Percentiles rank a stretch among this genome's conserved stretches.
phyloP scores from a whole-genome alignment of 2,329 filamentous ascomycete species.

The Epichloe scottii region DNA sequence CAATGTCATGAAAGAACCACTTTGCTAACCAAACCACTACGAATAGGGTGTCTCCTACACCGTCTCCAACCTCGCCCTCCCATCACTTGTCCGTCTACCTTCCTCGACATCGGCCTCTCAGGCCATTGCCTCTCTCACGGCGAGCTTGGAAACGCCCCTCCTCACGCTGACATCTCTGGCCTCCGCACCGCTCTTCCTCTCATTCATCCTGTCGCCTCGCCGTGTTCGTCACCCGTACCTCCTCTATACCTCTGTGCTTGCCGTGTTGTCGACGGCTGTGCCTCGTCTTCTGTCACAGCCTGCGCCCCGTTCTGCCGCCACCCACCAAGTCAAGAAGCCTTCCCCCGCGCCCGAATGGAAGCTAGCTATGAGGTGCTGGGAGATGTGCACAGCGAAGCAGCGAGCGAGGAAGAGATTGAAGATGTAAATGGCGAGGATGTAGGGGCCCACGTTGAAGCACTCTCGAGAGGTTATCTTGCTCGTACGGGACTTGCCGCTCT shows the following conservation, averaged over 20 bases:
- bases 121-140: constrained; percentile 56
- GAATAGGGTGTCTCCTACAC: constrained; percentile 77
- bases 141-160: constrained; percentile 51
- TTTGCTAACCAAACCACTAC: constrained; percentile 2
- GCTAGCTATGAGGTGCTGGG: constrained; percentile 59
- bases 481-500: constrained; percentile 41
- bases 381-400: constrained; percentile 36
- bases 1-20: background rate
- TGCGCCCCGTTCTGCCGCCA: constrained; percentile 14
- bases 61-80: constrained; percentile 64
- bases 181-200: constrained; percentile 59
- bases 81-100: constrained; percentile 68
- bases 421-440: constrained; percentile 52
- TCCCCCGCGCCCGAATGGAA: constrained; percentile 41
- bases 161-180: constrained; percentile 56
- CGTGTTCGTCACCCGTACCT: constrained; percentile 77
- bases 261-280: constrained; percentile 46
- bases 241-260: constrained; percentile 67
- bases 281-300: constrained; percentile 33
- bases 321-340: constrained; percentile 17
- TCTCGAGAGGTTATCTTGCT: constrained; percentile 40
- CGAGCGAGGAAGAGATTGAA: constrained; percentile 38
- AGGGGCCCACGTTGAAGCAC: constrained; percentile 40
- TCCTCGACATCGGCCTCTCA: constrained; percentile 59
- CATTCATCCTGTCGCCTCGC: constrained; percentile 64